Conservation (phyloP, 2,329 filamentous ascomycete genomes). For the Malbranchea cinnamomea region DNA sequence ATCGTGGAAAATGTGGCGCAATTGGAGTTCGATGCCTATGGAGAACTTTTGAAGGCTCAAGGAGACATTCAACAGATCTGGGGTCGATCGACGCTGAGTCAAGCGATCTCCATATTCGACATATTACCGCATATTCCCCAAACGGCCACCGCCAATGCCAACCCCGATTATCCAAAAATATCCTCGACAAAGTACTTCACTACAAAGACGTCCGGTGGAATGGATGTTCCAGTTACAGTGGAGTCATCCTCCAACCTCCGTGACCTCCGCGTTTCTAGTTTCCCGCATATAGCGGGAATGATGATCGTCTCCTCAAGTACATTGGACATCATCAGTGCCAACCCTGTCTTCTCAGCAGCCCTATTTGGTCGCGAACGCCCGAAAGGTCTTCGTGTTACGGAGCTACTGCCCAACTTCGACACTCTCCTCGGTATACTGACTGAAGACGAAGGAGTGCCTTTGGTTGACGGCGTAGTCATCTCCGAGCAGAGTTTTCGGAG, state of each 20-base stretch:
- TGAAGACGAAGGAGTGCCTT: constrained; percentile 68
- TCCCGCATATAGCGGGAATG: constrained; percentile 94
- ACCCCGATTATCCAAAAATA: constrained; percentile 65
- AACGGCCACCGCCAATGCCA: constrained; percentile 51
- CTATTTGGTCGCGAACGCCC: constrained; percentile 80
- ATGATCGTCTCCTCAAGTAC: constrained; percentile 72
- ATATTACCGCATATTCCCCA: constrained; percentile 70
- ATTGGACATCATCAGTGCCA: constrained; percentile 76
- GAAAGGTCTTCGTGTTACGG: constrained; percentile 63
- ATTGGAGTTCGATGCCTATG: constrained; percentile 62
- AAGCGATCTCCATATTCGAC: constrained; percentile 59
- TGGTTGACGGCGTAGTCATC: constrained; percentile 89
- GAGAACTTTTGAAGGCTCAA: constrained; percentile 51
- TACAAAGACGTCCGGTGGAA: constrained; percentile 58
- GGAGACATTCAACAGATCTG: constrained; percentile 81
- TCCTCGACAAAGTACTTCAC: constrained; percentile 66
- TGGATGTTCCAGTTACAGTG: constrained; percentile 74
- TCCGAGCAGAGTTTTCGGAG: constrained; percentile 91
- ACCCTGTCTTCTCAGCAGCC: constrained; percentile 83
- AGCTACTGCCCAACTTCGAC: constrained; percentile 77
- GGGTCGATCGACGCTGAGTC: constrained; percentile 52
- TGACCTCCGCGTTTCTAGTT: constrained; percentile 75
- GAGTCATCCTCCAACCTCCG: constrained; percentile 54
- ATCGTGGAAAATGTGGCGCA: constrained; percentile 86
- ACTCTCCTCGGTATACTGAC: constrained; percentile 65